These are phyloP conservation scores for Cucurbitaria berberidis DNA, from an alignment of 2,329 filamentous ascomycete species.

Conservation along the genomic window DNA sequence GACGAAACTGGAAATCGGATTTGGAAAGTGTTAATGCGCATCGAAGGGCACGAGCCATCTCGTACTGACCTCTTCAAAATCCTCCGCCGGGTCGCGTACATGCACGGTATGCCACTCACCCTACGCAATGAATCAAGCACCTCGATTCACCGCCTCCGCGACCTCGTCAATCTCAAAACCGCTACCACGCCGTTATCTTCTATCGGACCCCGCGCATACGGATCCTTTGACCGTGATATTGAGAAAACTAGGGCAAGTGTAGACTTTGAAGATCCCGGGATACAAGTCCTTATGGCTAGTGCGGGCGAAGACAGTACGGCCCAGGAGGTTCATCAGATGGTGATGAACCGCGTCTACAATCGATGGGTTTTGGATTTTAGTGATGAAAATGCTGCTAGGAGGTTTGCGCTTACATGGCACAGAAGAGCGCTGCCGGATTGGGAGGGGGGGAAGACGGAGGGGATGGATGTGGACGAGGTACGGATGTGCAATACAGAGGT, in stretches of 20 bases:
- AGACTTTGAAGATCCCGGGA: constrained; percentile 22
- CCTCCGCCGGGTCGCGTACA: constrained; percentile 38
- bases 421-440: constrained; percentile 51
- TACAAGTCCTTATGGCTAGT: constrained; percentile 19
- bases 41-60: constrained; percentile 45
- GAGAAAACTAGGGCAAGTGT: background rate
- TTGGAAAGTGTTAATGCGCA: constrained; percentile 42
- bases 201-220: constrained; percentile 27
- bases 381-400: constrained; percentile 60
- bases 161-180: constrained; percentile 35
- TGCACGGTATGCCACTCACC: constrained; percentile 41
- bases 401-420: constrained; percentile 62
- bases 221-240: constrained; percentile 2
- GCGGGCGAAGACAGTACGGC: constrained; percentile 12
- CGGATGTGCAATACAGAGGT: constrained; percentile 55
- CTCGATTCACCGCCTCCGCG: constrained; percentile 36
- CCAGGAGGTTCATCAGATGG: constrained; percentile 29
- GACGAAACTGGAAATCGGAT: constrained; percentile 23
- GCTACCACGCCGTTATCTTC: constrained; percentile 24
- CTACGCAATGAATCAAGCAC: constrained; percentile 24
- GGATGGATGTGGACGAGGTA: constrained; percentile 46
- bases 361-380: constrained; percentile 64
- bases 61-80: constrained; percentile 36
- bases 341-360: constrained; percentile 47
- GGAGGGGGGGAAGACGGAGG: constrained; percentile 17